phyloP scores from a whole-genome alignment of 2,329 filamentous ascomycete species.

The Chaetomium globosum region DNA sequence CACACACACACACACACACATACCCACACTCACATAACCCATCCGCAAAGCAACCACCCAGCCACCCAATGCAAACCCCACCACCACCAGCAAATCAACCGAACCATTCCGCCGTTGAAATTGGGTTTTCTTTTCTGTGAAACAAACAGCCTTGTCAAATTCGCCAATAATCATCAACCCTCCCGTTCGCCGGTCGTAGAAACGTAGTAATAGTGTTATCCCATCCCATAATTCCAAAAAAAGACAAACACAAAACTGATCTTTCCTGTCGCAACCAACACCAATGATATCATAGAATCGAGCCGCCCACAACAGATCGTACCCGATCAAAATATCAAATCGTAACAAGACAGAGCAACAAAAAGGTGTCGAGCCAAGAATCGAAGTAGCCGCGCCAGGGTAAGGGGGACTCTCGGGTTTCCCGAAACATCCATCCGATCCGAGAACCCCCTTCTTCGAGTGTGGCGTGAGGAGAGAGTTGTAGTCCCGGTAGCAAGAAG shows the following conservation, averaged over 20 bases:
- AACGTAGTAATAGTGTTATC: conserved; percentile 11
- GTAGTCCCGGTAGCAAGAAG: too few species aligned
- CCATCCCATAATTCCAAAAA: neutral
- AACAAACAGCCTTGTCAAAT: conserved; percentile 2
- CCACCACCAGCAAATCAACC: conserved; percentile 3
- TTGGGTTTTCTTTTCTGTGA: conserved; percentile 15
- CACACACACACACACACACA: conserved; percentile 2
- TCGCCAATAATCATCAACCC: neutral
- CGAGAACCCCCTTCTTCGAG: too few species aligned
- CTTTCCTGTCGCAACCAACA: neutral
- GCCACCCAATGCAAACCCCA: conserved; percentile 14
- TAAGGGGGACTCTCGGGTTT: too few species aligned
- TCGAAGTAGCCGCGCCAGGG: too few species aligned
- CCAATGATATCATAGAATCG: neutral
- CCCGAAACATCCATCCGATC: too few species aligned
- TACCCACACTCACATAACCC: neutral
- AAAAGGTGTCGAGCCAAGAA: neutral
- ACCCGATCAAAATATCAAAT: neutral
- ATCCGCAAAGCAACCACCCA: neutral
- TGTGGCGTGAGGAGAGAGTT: too few species aligned
- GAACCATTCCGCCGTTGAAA: conserved; percentile 8
- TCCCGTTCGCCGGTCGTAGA: conserved; percentile 22
- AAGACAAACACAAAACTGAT: neutral
- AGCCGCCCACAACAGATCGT: neutral
- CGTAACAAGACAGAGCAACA: neutral